A percentile compares a stretch with the other conserved stretches of the same genome.
These are phyloP conservation scores for Lipomyces kockii DNA, from an alignment of 805 yeast genomes.

Conservation along the genomic window DNA sequence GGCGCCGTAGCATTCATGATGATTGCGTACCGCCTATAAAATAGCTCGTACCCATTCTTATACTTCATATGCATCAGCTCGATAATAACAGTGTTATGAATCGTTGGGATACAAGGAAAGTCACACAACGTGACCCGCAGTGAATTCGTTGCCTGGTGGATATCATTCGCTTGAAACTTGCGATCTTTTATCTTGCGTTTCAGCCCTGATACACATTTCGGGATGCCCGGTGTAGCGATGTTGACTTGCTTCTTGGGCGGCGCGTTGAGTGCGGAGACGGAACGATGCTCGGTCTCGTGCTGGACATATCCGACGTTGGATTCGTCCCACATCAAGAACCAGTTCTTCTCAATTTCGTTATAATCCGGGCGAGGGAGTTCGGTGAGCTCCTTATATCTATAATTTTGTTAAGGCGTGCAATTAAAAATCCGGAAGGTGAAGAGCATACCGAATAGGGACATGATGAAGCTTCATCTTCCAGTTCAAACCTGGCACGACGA, in stretches of 20 bases:
- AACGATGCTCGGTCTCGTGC: conserved; percentile 20
- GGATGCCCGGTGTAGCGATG: not conserved
- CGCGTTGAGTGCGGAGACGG: conserved; percentile 11
- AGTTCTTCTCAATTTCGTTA: conserved; percentile 28
- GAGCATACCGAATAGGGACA: conserved; percentile 21
- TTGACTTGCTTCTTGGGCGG: not conserved
- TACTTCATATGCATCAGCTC: conserved; percentile 30
- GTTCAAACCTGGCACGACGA: conserved; percentile 23
- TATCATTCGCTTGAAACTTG: conserved; percentile 11
- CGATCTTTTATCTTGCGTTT: not conserved
- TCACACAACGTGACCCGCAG: conserved; percentile 31
- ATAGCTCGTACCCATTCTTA: conserved; percentile 16
- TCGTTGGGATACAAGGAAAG: conserved; percentile 34
- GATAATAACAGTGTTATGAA: conserved; percentile 28
- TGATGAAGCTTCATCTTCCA: conserved; percentile 11
- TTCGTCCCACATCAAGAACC: conserved; percentile 31
- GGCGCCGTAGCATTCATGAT: conserved; percentile 33
- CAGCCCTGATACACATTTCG: conserved; percentile 10
- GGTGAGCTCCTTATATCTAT: conserved; percentile 14
- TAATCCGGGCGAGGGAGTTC: conserved; percentile 20
- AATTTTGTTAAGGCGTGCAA: not conserved
- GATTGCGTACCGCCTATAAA: conserved; percentile 22
- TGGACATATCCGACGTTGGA: conserved; percentile 13
- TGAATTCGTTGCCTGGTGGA: conserved; percentile 29
- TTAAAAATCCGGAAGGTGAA: not conserved